A percentile compares a stretch with the other conserved stretches of the same genome.
These are phyloP conservation scores for Chaetomiaceae sp. DNA, from an alignment of 2,329 filamentous ascomycete species.

Conservation along the genomic window DNA sequence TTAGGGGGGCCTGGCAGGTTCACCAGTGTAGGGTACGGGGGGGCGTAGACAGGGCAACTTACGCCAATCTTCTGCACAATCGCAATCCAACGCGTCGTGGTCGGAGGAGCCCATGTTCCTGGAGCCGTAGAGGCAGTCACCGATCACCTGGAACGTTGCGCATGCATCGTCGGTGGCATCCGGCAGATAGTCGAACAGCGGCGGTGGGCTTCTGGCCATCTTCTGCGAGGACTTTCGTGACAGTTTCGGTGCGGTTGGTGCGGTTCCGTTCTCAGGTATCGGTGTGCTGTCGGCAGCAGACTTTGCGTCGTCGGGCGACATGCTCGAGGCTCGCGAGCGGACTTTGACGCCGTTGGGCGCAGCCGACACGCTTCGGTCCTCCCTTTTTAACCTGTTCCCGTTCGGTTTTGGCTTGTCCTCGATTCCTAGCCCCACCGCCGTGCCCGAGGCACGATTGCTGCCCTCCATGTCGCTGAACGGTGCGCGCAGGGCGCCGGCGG, in stretches of 20 bases:
- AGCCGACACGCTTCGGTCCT: constrained; percentile 35
- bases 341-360: constrained; percentile 38
- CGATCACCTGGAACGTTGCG: constrained; percentile 72
- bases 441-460: constrained; percentile 25
- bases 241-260: constrained; percentile 65
- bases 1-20: constrained; percentile 8
- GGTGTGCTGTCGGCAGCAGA: constrained; percentile 44
- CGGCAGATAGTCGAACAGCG: constrained; percentile 67
- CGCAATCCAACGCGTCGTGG: constrained; percentile 86
- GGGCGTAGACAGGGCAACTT: constrained; percentile 44
- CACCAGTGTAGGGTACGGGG: constrained; percentile 6
- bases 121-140: constrained; percentile 83
- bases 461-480: constrained; percentile 26
- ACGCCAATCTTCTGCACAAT: constrained; percentile 95
- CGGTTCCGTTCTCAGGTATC: constrained; percentile 48
- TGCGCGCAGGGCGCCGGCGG: constrained; percentile 12
- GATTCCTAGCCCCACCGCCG: constrained; percentile 34
- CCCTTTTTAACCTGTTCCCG: constrained; percentile 37
- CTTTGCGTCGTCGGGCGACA: constrained; percentile 43
- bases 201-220: constrained; percentile 44
- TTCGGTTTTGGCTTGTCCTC: constrained; percentile 37
- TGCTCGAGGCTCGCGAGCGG: constrained; percentile 37
- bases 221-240: constrained; percentile 72
- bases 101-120: constrained; percentile 90
- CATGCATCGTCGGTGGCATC: constrained; percentile 75